Base-by-base conservation (phyloP, 129 eudicot species). In the Chrysanthemum lavandulifolium region DNA sequence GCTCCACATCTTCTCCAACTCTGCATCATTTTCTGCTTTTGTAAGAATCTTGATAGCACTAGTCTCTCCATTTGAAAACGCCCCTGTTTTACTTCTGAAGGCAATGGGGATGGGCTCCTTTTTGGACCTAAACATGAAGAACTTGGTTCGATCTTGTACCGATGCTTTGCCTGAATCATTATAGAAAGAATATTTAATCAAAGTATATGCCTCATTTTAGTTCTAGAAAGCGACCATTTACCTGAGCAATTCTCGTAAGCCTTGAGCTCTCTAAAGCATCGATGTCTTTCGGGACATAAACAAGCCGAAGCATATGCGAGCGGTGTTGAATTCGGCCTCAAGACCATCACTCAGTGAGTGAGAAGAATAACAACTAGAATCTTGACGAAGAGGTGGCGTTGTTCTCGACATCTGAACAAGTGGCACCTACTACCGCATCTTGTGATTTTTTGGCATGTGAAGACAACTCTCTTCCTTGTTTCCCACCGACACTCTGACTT, bases 181-280 rank as follows among this genome's bases (percentile, higher is more conserved):
- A 64, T 65, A 67, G 16, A 29, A 58, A 27, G 6, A 67, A 10
- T 19, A 64, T 40, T 3, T 5, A 73, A 60, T 10, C 48, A 16
- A 8, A 18, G 48, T 58, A 54, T 54, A 36, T 49, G 52, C 25
- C 19, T 29, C 61, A 63, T 43, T 61, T 10, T 23, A 68, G 0
- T 50, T 68, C 10, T 21, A 62, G 13, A 53, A 47, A 50, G 18
- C 61, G 62, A 13, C 49, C 53, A 10, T 45, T 77, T 76, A 90
- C 99, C 99, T 90, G 11, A 86, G 52, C 68, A 94, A 29, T 67
- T 82, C 88, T 67, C 76, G 86, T 86, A 95, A 78, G 82, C 84
- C 82, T 79, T 90, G 29, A 95, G 96, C 77, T 95, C 80, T 95
- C 99, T 64, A 90, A 68, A 31, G 99, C 99, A 78, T 95, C 99